Evolutionary conservation across 306 rosid genomes (phyloP), one percentile per base, ranked within the genome.

Genomic region (Glycyrrhiza uralensis): DNA sequence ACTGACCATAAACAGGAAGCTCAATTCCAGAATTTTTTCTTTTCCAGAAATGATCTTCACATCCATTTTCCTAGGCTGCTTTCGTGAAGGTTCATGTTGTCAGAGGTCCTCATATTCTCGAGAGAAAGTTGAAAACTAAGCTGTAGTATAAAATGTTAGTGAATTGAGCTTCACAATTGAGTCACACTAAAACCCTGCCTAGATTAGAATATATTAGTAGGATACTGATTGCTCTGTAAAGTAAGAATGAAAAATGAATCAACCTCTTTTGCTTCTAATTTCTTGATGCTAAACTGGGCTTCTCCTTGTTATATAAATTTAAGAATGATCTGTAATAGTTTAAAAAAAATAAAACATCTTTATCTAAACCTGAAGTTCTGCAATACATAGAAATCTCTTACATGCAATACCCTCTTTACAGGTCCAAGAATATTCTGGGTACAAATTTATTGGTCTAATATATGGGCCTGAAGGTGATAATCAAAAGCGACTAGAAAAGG

Each of bases 401-500:
- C 68, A 54, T 78, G 78, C 47, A 69, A 63, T 66, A 44, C 79
- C 79, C 38, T 64, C 42, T 69, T 60, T 82, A 36, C 88, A 94
- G 99, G 92, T 91, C 67, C 89, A 86, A 74, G 86, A 83, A 55
- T 85, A 85, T 88, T 96, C 97, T 33, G 86, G 86, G 20, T 83
- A 81, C 83, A 93, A 89, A 80, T 87, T 93, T 83, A 52, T 87
- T 76, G 84, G 87, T 70, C 84, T 91, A 51, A 85, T 93, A 83
- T 83, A 77, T 73, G 98, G 98, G 45, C 81, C 88, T 28, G 87
- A 79, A 80, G 92, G 96, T 72, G 96, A 93, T 71, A 93, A 89
- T 77, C 87, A 87, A 78, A 93, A 85, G 87, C 95, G 79, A 45
- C 71, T 91, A 73, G 97, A 94, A 71, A 87, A 87, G 91, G 99